Base-by-base conservation (phyloP, 2,329 filamentous ascomycete genomes). In the Aspergillus novoparasiticus region DNA sequence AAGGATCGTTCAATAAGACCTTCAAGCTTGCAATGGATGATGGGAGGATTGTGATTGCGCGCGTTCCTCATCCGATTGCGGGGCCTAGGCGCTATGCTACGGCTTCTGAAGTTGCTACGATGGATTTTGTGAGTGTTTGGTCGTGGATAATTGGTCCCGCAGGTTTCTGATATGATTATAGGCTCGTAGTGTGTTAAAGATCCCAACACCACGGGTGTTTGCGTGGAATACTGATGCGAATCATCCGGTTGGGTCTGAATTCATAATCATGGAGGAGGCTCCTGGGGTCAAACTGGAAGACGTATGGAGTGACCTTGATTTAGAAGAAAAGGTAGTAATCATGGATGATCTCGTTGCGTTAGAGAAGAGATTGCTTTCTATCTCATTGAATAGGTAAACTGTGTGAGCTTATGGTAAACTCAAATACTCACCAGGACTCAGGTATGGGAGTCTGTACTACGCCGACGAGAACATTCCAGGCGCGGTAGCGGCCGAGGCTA, bases 381-480 rank as follows among this genome's bases (percentile, higher is more conserved):
- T 78, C 19, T 74, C 71, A 32, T 78, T 80, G 50, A 72, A 70
- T 46, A 58, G 68, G 77, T 23, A 23, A 3, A 23, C 23, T 23
- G 23, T 3, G 23, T 23, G 23, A 3, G 23, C 23, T 23, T 23
- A 23, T 23, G 23, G 23, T 23, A 23, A 23, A 23, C 23, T 23
- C 23, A 23, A 23, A 23, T 23, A 23, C 23, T 23, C 23, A 60
- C 34, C 0, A n/a, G 16, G 39, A 3, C n/a, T 36, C 60, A 71
- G 78, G 36, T 78, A 77, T 68, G 77, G 79, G 5, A 79, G 70
- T 64, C 67, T 81, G 56, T 80, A 79, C 64, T 79, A 73, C 60
- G 67, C 69, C 34, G 69, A 56, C 14, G 73, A 78, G 66, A 65
- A 69, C 2, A 19, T 50, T 16, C 26, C 26, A 16, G 50, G 30